Conservation (phyloP, 495 filamentous ascomycete genomes). For the Oleoguttula mirabilis region DNA sequence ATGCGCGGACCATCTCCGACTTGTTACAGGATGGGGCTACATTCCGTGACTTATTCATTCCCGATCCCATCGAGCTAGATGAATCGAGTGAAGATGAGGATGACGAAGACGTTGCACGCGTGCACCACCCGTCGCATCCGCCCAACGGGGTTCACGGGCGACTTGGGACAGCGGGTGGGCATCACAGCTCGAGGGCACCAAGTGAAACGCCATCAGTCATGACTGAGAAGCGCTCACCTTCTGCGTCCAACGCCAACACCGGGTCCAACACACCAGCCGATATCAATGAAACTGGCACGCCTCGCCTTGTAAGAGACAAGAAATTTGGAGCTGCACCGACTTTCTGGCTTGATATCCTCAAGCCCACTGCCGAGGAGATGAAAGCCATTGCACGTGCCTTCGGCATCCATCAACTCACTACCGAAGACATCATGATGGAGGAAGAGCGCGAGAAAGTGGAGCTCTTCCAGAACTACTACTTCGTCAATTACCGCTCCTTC, state of each 20-base stretch:
- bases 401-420: conserved; percentile 84
- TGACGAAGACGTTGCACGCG: conserved; percentile 15
- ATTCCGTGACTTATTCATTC: conserved; percentile 78
- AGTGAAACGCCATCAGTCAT: too few species aligned
- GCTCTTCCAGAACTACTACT: conserved; percentile 93
- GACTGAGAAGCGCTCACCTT: conserved; percentile 6
- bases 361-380: conserved; percentile 87
- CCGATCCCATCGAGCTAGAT: conserved; percentile 52
- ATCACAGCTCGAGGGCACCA: too few species aligned
- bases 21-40: conserved; percentile 69
- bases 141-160: not conserved
- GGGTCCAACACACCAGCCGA: conserved; percentile 11
- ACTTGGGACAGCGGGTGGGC: not conserved
- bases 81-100: conserved; percentile 35
- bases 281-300: conserved; percentile 11
- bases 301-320: conserved; percentile 31
- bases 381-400: conserved; percentile 82
- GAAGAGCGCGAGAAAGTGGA: conserved; percentile 97
- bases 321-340: conserved; percentile 80
- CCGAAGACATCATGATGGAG: conserved; percentile 94
- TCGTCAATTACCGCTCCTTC: conserved; percentile 94
- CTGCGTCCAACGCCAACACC: conserved; percentile 1
- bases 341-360: conserved; percentile 90
- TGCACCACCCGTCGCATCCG: not conserved
- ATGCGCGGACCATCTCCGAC: conserved; percentile 88